Evolutionary conservation across 192 early-diverging fungal genomes (phyloP).

Genomic region (Pilobolus umbonatus): DNA sequence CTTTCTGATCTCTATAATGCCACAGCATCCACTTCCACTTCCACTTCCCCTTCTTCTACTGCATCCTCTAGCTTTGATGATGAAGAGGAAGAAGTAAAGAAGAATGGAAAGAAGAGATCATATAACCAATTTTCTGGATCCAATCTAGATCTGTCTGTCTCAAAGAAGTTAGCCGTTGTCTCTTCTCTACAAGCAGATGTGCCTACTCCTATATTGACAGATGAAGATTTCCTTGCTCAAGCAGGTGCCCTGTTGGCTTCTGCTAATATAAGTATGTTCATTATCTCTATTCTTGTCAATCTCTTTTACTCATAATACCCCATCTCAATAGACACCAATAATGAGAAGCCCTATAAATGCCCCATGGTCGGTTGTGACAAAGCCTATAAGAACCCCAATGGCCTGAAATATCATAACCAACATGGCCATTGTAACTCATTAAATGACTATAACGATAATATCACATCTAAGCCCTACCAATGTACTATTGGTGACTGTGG

Average conservation of each 20-base stretch:
- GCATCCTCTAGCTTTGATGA: background rate
- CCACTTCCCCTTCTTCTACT: background rate
- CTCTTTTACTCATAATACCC: background rate
- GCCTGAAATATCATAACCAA: slow-evolving; percentile 95
- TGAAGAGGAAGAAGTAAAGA: background rate
- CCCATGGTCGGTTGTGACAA: slow-evolving; percentile 84
- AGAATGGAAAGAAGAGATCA: slow-evolving; percentile 18
- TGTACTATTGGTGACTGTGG: slow-evolving; percentile 82
- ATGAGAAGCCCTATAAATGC: slow-evolving; percentile 88
- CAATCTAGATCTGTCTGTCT: slow-evolving; percentile 18
- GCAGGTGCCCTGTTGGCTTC: slow-evolving; percentile 32
- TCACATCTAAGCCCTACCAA: slow-evolving; percentile 62
- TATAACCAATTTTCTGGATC: slow-evolving; percentile 2
- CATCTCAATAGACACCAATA: slow-evolving; percentile 11
- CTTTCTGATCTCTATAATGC: slow-evolving; percentile 22
- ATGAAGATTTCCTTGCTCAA: slow-evolving; percentile 41
- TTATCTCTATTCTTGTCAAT: background rate
- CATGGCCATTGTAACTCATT: slow-evolving; percentile 80
- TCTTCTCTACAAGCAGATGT: slow-evolving; percentile 12
- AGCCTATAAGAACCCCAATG: slow-evolving; percentile 98
- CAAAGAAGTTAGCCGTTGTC: slow-evolving; percentile 31
- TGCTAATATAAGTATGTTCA: slow-evolving; percentile 17
- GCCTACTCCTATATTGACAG: slow-evolving; percentile 23
- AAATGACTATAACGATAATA: slow-evolving; percentile 52
- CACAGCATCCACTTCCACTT: background rate